A percentile compares a stretch with the other conserved stretches of the same genome.
These are phyloP conservation scores for Macrophomina phaseolina DNA, from an alignment of 2,329 filamentous ascomycete genomes.

Conservation along the genomic window DNA sequence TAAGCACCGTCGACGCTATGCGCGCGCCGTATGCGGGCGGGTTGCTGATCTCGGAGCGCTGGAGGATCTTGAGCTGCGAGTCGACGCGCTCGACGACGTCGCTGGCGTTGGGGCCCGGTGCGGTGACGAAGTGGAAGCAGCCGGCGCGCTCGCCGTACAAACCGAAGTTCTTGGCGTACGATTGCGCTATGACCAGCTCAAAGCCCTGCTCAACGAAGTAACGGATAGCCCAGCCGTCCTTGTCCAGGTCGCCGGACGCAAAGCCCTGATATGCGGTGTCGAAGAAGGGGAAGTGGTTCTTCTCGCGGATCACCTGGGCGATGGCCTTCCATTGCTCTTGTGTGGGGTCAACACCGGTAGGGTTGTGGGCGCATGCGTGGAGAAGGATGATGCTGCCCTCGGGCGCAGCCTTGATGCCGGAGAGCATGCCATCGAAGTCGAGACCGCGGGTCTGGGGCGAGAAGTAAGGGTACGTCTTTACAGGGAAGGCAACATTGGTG, in stretches of 20 bases:
- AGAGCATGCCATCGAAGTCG: constrained; percentile 88
- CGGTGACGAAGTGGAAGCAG: constrained; percentile 91
- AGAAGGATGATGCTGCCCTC: constrained; percentile 85
- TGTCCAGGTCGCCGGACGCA: constrained; percentile 83
- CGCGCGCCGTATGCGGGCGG: constrained; percentile 92
- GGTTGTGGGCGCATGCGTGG: constrained; percentile 97
- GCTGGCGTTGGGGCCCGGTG: constrained; percentile 70
- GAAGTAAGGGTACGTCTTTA: constrained; percentile 93
- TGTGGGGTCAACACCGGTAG: constrained; percentile 94
- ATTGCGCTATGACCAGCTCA: constrained; percentile 59
- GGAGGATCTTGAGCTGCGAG: constrained; percentile 89
- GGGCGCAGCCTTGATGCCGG: constrained; percentile 70
- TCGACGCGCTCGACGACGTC: constrained; percentile 69
- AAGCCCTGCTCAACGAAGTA: constrained; percentile 96
- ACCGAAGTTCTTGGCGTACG: constrained; percentile 68
- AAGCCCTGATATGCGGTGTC: constrained; percentile 98
- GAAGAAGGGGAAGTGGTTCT: constrained; percentile 96
- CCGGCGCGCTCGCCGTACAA: constrained; percentile 96
- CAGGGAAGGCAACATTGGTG: constrained; percentile 79
- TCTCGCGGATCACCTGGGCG: constrained; percentile 74
- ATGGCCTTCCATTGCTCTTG: constrained; percentile 94
- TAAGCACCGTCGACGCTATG: constrained; percentile 83
- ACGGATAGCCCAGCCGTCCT: constrained; percentile 89
- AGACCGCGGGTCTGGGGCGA: constrained; percentile 85
- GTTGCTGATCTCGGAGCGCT: constrained; percentile 97